Percentiles rank a stretch among this genome's conserved stretches.
Conservation (phyloP, 2,329 filamentous ascomycete genomes). For the Diatrype stigma region DNA sequence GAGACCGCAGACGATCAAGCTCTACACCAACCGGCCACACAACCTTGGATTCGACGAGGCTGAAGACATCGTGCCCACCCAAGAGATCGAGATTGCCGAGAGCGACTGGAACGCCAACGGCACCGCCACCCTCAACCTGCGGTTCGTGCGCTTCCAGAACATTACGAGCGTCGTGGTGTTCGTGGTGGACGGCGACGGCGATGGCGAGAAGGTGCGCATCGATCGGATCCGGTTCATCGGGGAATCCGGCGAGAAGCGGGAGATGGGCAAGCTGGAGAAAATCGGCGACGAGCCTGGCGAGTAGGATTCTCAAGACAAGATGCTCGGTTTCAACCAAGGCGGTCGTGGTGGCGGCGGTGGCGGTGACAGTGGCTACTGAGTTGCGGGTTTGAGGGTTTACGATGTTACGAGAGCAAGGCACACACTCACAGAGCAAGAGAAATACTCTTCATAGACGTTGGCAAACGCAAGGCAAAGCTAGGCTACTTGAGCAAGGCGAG, state of each 20-base stretch:
- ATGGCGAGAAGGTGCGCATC: slow-evolving; percentile 79
- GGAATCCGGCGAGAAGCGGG: slow-evolving; percentile 84
- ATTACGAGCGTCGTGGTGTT: slow-evolving; percentile 84
- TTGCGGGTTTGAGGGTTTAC: slow-evolving; percentile 6
- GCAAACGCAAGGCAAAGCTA: background rate
- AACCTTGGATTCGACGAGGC: slow-evolving; percentile 95
- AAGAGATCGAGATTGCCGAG: slow-evolving; percentile 69
- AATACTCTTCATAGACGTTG: background rate
- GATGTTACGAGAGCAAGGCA: background rate
- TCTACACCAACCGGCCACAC: slow-evolving; percentile 85
- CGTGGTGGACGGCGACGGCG: slow-evolving; percentile 78
- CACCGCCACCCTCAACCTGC: slow-evolving; percentile 68
- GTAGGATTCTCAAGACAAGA: slow-evolving; percentile 30
- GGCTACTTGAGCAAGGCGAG: too few species aligned
- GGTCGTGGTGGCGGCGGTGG: background rate
- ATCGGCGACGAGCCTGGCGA: slow-evolving; percentile 71
- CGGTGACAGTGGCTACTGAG: too few species aligned
- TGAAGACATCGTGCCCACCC: slow-evolving; percentile 77
- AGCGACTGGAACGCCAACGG: slow-evolving; percentile 79
- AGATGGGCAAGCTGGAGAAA: slow-evolving; percentile 95
- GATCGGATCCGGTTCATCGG: slow-evolving; percentile 78
- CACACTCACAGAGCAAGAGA: background rate
- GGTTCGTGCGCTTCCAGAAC: slow-evolving; percentile 97
- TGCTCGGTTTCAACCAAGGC: background rate
- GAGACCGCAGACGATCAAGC: slow-evolving; percentile 75